phyloP scores from a whole-genome alignment of 2,329 filamentous ascomycete species.

The Diaporthe sp. region DNA sequence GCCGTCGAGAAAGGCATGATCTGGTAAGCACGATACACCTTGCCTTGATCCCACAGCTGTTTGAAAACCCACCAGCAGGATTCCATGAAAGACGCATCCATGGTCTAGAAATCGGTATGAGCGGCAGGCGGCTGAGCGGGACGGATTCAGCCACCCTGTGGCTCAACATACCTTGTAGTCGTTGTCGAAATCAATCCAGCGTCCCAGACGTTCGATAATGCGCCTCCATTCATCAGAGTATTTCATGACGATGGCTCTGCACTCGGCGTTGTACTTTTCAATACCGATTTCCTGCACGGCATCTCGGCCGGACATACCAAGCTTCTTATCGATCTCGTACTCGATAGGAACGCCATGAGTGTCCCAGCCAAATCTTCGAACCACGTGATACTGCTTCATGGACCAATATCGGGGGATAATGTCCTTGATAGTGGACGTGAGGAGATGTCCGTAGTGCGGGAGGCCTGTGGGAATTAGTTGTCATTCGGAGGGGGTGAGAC shows the following conservation, averaged over 20 bases:
- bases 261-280: slow-evolving; percentile 90
- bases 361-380: slow-evolving; percentile 94
- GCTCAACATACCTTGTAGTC: slow-evolving; percentile 77
- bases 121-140: not conserved
- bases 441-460: slow-evolving; percentile 74
- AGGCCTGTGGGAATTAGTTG: not conserved
- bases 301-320: slow-evolving; percentile 82
- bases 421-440: slow-evolving; percentile 96
- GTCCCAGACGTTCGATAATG: slow-evolving; percentile 86
- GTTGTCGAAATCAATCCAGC: slow-evolving; percentile 98
- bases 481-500: not conserved
- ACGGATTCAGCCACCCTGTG: not conserved
- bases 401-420: slow-evolving; percentile 97
- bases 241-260: slow-evolving; percentile 91
- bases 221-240: slow-evolving; percentile 87
- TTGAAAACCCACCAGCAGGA: slow-evolving; percentile 84
- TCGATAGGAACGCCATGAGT: slow-evolving; percentile 93
- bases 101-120: slow-evolving; percentile 64
- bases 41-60: slow-evolving; percentile 76
- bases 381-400: slow-evolving; percentile 96
- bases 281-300: slow-evolving; percentile 89
- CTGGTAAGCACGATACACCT: slow-evolving; percentile 77
- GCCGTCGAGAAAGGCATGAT: slow-evolving; percentile 84
- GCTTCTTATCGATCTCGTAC: slow-evolving; percentile 96
- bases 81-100: slow-evolving; percentile 82